Evolutionary conservation across 345 rosid genomes (phyloP).

Genomic region (Rhodamnia rubescens): DNA sequence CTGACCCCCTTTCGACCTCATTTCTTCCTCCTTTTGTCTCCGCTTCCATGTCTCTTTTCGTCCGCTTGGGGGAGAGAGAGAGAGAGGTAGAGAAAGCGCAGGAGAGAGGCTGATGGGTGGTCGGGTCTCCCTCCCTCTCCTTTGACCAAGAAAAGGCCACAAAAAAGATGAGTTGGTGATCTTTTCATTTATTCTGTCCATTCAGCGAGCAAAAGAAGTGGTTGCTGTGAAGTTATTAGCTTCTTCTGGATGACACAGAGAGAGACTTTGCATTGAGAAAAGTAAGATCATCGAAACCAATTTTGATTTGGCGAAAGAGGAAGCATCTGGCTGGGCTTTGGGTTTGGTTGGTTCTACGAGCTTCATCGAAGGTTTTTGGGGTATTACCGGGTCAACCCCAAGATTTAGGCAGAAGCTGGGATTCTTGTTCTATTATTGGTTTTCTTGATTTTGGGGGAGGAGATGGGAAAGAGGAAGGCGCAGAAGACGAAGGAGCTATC

Average conservation of each 20-base stretch:
- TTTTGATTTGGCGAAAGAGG: background rate
- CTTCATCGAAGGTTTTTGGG: background rate
- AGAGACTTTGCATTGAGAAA: background rate
- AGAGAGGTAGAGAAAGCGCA: background rate
- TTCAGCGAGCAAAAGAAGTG: background rate
- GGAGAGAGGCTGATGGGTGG: background rate
- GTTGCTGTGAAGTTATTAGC: background rate
- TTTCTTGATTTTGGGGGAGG: background rate
- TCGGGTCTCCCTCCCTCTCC: background rate
- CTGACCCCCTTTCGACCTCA: background rate
- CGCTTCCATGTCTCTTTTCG: background rate
- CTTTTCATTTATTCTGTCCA: background rate
- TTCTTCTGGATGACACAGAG: background rate
- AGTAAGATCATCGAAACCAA: background rate
- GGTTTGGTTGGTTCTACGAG: background rate
- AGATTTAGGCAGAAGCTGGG: background rate
- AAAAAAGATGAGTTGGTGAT: background rate
- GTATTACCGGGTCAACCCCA: background rate
- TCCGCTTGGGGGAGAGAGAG: background rate
- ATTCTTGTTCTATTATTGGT: background rate
- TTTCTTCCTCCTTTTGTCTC: background rate
- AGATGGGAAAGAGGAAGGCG: conserved; percentile 73
- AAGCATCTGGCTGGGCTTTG: background rate
- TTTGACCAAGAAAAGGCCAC: background rate
- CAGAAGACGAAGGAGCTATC: conserved; percentile 63